Evolutionary conservation across 495 filamentous ascomycete genomes (phyloP), one percentile per base, ranked within the genome.

Genomic region (Penicillium samsonianum): DNA sequence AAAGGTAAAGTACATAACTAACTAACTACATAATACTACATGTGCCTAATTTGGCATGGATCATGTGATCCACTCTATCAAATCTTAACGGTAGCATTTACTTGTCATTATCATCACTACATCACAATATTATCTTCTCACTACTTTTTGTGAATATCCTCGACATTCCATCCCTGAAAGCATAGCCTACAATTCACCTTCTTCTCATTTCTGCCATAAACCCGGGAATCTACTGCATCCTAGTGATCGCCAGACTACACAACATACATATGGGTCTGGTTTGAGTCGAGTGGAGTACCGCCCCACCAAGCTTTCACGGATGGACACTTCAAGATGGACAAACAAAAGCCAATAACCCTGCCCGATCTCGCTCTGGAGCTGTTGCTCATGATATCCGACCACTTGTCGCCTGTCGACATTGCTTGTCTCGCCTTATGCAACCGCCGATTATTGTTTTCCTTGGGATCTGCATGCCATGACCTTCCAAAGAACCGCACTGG

Each of bases 351-450:
- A 33, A 33, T 33, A 33, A 33, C 7, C 45, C 14, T 48, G 16
- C 17, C 45, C 1, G 45, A 31, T 9, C 28, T 49, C 11, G 26
- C 46, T 5, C 46, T 49, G 10, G 46, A 49, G 46, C 46, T 48
- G 14, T 28, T 51, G 35, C 26, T 20, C 5, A 49, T 49, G 19
- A 30, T 51, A 16, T 30, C 49, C 16, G 22, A 26, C 6, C 2
- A 51, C 49, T 40, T 28, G 40, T 26, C 30, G 12, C 23, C 14
- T 3, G 49, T 10, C 14, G 23, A 51, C 17, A 10, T 38, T 40
- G 49, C 35, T 41, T 51, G 49, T 19, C 35, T 51, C 7, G 49
- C 49, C 2, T n/a, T 51, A 41, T 25, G 49, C 35, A 51, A 41
- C 35, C 35, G 20, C 26, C 33, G 12, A 17, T 9, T 51, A 16